Percentiles rank a stretch among this genome's conserved stretches.
Conservation (phyloP, 2,329 filamentous ascomycete genomes). For the Sporothrix schenckii region DNA sequence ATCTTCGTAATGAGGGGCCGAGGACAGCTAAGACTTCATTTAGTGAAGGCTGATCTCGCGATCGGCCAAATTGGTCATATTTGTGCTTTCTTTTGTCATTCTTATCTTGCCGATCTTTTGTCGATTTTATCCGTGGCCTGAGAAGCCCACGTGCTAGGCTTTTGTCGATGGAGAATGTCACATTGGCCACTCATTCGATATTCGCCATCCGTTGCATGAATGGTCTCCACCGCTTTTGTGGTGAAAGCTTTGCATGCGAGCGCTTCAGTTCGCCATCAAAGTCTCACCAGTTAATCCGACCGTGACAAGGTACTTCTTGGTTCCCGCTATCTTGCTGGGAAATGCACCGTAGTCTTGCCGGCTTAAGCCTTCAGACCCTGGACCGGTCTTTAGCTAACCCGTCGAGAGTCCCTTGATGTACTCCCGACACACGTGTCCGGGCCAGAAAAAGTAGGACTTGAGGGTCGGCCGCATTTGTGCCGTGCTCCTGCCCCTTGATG, state of each 20-base stretch:
- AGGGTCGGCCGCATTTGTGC: constrained; percentile 2
- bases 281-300: constrained; percentile 20
- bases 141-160: neutral
- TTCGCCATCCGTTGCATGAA: neutral
- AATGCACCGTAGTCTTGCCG: neutral
- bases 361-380: neutral
- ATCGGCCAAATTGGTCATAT: constrained; percentile 23
- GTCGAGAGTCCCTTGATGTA: constrained; percentile 17
- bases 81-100: neutral
- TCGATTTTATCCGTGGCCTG: neutral
- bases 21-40: neutral
- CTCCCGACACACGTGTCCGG: constrained; percentile 17
- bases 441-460: constrained; percentile 8
- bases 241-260: neutral
- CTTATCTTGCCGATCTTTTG: too few species aligned
- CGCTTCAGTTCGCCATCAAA: constrained; percentile 5
- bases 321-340: neutral
- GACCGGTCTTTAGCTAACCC: neutral
- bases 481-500: constrained; percentile 16
- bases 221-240: neutral
- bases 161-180: constrained; percentile 9
- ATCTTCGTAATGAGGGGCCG: neutral
- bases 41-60: constrained; percentile 10
- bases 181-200: neutral
- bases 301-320: neutral